phyloP scores from a whole-genome alignment of 75 land plant genomes.

The Picea glauca region DNA sequence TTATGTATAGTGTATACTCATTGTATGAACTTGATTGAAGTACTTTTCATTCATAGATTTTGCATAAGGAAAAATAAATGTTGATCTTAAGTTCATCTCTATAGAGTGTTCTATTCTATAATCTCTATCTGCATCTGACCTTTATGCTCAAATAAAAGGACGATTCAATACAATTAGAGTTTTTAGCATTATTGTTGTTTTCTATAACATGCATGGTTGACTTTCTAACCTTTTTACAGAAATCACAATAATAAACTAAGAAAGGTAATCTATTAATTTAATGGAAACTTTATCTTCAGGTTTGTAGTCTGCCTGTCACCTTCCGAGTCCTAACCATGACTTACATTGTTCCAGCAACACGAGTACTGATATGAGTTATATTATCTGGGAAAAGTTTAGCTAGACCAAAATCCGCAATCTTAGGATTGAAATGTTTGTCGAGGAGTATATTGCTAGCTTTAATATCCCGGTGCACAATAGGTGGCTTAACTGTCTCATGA shows the following conservation, averaged over 20 bases:
- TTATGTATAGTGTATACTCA: background rate
- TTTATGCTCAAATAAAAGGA: background rate
- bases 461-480: conserved; percentile 62
- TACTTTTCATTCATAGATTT: background rate
- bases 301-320: background rate
- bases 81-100: background rate
- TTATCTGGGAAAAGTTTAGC: conserved; percentile 53
- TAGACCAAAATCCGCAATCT: conserved; percentile 73
- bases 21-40: background rate
- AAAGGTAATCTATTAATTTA: background rate
- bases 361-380: conserved; percentile 64
- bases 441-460: conserved; percentile 67
- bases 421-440: conserved; percentile 46
- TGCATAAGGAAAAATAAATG: background rate
- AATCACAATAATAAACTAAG: background rate
- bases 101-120: background rate
- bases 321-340: conserved; percentile 10
- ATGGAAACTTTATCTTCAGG: background rate
- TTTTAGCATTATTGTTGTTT: background rate
- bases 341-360: conserved; percentile 77
- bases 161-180: background rate
- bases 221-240: background rate
- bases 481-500: conserved; percentile 50
- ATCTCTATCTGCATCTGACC: background rate
- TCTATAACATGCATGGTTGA: background rate